Evolutionary conservation across 2,329 filamentous ascomycete genomes (phyloP).

Genomic region (Aspergillus sergii): DNA sequence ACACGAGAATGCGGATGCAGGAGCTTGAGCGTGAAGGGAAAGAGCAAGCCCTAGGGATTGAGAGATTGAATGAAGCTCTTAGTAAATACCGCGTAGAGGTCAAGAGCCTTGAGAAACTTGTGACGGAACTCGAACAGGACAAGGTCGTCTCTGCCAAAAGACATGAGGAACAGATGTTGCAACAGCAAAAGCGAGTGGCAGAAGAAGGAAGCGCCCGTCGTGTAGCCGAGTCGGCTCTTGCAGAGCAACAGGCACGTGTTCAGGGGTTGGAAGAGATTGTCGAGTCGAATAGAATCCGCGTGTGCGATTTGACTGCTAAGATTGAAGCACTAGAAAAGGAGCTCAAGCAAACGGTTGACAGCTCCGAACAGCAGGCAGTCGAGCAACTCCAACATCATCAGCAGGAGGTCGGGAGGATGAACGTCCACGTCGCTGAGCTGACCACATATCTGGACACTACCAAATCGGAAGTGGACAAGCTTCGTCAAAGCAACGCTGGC

Average conservation of each 20-base stretch:
- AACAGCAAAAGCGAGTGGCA: conserved; percentile 38
- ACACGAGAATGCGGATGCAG: conserved; percentile 47
- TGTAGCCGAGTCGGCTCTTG: conserved; percentile 38
- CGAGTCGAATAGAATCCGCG: conserved; percentile 36
- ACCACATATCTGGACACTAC: conserved; percentile 42
- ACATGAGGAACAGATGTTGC: conserved; percentile 33
- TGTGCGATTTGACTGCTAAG: conserved; percentile 37
- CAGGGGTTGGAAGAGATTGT: conserved; percentile 39
- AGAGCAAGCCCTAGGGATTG: conserved; percentile 46
- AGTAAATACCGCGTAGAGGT: conserved; percentile 49
- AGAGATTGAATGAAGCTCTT: conserved; percentile 45
- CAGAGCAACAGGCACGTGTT: conserved; percentile 38
- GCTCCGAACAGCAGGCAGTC: conserved; percentile 25
- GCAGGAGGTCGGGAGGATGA: conserved; percentile 42
- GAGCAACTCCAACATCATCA: conserved; percentile 33
- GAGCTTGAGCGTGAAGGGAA: conserved; percentile 44
- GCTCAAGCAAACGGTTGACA: conserved; percentile 25
- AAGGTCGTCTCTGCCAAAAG: conserved; percentile 31
- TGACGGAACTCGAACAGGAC: conserved; percentile 45
- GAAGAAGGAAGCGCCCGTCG: conserved; percentile 36
- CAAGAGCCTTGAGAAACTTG: conserved; percentile 45
- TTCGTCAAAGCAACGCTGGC: conserved; percentile 37
- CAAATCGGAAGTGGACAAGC: conserved; percentile 38
- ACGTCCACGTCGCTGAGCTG: conserved; percentile 44
- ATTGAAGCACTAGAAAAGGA: conserved; percentile 39